Conservation (phyloP, 345 rosid species). For the Aquilaria malaccensis region DNA sequence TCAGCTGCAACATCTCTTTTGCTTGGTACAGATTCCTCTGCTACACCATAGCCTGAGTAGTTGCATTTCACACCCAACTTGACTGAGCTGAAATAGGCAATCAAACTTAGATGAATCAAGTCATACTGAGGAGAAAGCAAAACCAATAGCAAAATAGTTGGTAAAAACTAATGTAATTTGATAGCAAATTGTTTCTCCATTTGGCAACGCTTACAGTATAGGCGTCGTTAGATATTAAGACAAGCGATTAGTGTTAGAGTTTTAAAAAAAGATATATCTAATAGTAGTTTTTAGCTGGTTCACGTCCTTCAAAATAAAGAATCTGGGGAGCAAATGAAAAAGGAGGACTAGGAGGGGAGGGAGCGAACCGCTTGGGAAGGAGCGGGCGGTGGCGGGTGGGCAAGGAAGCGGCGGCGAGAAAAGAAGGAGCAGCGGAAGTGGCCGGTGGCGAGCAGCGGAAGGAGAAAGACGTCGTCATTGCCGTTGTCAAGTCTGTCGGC, state of each 20-base stretch:
- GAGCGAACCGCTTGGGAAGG: conserved; percentile 19
- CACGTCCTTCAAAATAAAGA: too few species aligned
- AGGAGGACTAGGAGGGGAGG: neutral
- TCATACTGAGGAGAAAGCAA: too few species aligned
- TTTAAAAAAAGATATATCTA: too few species aligned
- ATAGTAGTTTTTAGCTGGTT: too few species aligned
- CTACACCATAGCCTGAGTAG: conserved; percentile 44
- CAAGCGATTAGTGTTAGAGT: too few species aligned
- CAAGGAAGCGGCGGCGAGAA: conserved; percentile 22
- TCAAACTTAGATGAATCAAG: too few species aligned
- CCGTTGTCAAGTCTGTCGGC: too few species aligned
- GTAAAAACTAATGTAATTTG: too few species aligned
- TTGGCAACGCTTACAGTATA: too few species aligned
- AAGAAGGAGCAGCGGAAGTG: conserved; percentile 16
- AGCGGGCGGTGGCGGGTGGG: conserved; percentile 19
- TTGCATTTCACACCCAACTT: conserved; percentile 55
- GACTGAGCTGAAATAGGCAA: conserved; percentile 30
- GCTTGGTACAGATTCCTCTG: conserved; percentile 33
- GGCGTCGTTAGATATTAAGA: too few species aligned
- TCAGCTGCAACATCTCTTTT: conserved; percentile 78
- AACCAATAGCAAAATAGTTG: too few species aligned
- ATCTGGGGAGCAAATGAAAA: neutral
- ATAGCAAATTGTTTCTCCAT: too few species aligned
- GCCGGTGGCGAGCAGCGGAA: conserved; percentile 14
- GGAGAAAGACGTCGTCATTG: conserved; percentile 5